Evolutionary conservation across 306 rosid species (phyloP), one percentile per base, ranked within the genome.

Genomic region (Vigna angularis): DNA sequence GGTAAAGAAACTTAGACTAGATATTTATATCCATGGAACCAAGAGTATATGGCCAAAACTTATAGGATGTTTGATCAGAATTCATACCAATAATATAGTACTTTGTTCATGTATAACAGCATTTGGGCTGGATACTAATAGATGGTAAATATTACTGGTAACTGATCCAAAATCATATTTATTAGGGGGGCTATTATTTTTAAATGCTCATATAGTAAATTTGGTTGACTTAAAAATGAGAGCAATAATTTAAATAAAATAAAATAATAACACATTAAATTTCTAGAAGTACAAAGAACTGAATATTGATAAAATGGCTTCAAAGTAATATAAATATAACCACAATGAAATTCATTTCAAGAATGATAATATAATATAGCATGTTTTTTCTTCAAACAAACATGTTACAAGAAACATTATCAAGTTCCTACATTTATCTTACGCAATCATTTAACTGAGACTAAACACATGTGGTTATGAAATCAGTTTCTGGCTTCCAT

Each of bases 181-280:
- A 47, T 51, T 17, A 17, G 59, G 62, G 62, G 55, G 49, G 50
- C 24, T 59, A 48, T n/a, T 16, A 42, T 57, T 73, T 73, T 26
- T 14, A 61, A 24, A 30, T 74, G 17, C 38, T 38, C 26, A 40
- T 32, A n/a, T 0, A 45, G 49, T n/a, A 40, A 44, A 42, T 44
- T 68, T 12, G 50, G 57, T 24, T 26, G 45, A 30, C 59, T 15
- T n/a, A 1, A 1, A 26, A 30, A 67, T 44, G 24, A 58, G 24
- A 55, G 42, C 17, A 34, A 40, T 63, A 52, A 76, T 36, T 64
- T 76, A 32, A 64, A 76, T 9, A 16, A 38, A 51, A 52, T 1
- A 28, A 18, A 64, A 52, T 40, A 53, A 52, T 51, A 36, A 76
- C 36, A 36, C 28, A 22, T 15, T 20, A 36, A 40, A 76, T 34